Evolutionary conservation across 345 rosid species (phyloP).

Genomic region (Pistacia vera): DNA sequence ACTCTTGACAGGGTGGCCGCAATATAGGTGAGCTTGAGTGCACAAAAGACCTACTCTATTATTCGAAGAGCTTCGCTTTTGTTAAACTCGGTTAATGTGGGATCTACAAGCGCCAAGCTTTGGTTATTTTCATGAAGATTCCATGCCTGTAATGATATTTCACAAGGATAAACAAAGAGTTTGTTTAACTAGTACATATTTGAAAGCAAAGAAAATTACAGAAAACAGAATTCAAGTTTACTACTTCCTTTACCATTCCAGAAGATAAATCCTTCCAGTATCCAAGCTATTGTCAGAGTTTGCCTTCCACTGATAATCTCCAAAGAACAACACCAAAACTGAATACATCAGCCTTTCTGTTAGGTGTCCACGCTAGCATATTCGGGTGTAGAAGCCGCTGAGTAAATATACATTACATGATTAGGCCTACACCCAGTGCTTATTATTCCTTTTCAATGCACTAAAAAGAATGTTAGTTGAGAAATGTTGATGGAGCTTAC

Average conservation of each 20-base stretch:
- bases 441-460: too few species aligned
- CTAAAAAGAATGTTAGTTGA: too few species aligned
- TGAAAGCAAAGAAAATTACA: background rate
- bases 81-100: slow-evolving; percentile 11
- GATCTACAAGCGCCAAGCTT: slow-evolving; percentile 27
- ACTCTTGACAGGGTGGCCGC: too few species aligned
- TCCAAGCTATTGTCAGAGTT: background rate
- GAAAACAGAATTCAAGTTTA: background rate
- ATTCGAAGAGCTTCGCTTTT: slow-evolving; percentile 29
- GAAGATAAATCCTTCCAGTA: slow-evolving; percentile 23
- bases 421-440: too few species aligned
- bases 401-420: slow-evolving; percentile 16
- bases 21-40: too few species aligned
- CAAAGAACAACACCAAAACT: too few species aligned
- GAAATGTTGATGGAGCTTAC: slow-evolving; percentile 15
- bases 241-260: slow-evolving; percentile 26
- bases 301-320: too few species aligned
- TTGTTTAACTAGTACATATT: background rate
- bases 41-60: too few species aligned
- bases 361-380: slow-evolving; percentile 39
- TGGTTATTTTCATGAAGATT: slow-evolving; percentile 26
- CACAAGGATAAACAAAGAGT: background rate
- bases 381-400: slow-evolving; percentile 27
- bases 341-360: background rate
- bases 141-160: slow-evolving; percentile 8